Conservation (phyloP, 176 grass and related monocot species). For the Triticum turgidum region DNA sequence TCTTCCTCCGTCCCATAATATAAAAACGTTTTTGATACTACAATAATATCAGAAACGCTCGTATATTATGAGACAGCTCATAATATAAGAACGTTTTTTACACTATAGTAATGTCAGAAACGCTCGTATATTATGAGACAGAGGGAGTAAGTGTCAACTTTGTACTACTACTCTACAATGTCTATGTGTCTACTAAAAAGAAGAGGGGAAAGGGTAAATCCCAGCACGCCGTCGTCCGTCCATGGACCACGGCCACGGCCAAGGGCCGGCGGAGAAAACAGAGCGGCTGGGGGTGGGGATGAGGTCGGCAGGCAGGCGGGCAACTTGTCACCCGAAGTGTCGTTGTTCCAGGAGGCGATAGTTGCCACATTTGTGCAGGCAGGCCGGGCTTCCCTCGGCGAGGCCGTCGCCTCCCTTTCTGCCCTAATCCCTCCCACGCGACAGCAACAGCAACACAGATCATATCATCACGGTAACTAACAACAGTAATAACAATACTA, state of each 20-base stretch:
- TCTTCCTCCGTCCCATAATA: no score
- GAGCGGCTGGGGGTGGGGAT: neutral
- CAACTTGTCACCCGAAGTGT: slow-evolving; percentile 11
- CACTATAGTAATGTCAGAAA: no score
- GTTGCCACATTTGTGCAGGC: slow-evolving; percentile 40
- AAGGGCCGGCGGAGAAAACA: neutral
- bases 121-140: no score
- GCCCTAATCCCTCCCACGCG: slow-evolving; percentile 4
- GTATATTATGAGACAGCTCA: no score
- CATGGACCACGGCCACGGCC: neutral
- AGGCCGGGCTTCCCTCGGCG: neutral
- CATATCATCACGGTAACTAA: neutral
- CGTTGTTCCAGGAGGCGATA: slow-evolving; percentile 23
- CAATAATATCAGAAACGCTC: no score
- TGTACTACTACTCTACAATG: no score
- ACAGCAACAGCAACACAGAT: neutral
- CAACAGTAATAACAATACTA: neutral
- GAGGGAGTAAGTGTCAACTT: no score
- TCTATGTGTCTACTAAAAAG: neutral
- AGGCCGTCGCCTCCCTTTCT: no score
- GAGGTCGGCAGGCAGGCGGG: neutral
- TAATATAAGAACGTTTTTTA: no score
- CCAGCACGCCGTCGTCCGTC: neutral
- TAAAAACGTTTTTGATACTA: no score
- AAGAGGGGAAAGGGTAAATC: neutral